phyloP scores from a whole-genome alignment of 2,329 filamentous ascomycete genomes.

The Sclerotinia minor region DNA sequence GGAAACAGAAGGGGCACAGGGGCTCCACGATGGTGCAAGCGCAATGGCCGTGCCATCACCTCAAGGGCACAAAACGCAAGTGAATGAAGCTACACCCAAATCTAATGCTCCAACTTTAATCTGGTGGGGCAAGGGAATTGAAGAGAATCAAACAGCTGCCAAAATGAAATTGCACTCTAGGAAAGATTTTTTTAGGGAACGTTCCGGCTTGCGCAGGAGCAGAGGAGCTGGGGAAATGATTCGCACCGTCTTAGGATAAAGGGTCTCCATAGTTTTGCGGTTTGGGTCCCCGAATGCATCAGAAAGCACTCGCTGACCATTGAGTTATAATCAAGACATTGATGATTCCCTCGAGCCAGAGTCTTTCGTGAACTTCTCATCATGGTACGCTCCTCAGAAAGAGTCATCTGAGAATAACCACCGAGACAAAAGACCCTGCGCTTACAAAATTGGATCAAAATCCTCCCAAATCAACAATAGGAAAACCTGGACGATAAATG shows the following conservation, averaged over 20 bases:
- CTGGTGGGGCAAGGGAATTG: not conserved
- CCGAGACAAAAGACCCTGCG: not conserved
- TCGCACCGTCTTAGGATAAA: not conserved
- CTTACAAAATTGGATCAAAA: not conserved
- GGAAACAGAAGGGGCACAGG: not conserved
- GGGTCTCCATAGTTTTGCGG: not conserved
- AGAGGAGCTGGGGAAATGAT: not conserved
- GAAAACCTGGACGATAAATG: not conserved
- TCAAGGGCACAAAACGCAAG: not conserved
- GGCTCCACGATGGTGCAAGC: not conserved
- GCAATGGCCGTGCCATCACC: not conserved
- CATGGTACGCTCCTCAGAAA: not conserved
- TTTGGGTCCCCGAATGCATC: not conserved
- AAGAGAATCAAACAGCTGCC: not conserved
- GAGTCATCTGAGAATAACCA: not conserved
- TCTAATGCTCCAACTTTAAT: not conserved
- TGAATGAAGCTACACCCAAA: not conserved
- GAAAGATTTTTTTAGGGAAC: not conserved
- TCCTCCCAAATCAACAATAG: not conserved
- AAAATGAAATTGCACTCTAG: too few relatives aligned
- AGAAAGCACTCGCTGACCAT: conserved; percentile 9
- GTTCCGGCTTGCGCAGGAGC: not conserved
- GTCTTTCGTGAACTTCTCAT: not conserved
- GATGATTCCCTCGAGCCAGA: not conserved
- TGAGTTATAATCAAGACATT: not conserved